Evolutionary conservation across 2,329 filamentous ascomycete genomes (phyloP).

Genomic region (Pseudocercospora crystallina): DNA sequence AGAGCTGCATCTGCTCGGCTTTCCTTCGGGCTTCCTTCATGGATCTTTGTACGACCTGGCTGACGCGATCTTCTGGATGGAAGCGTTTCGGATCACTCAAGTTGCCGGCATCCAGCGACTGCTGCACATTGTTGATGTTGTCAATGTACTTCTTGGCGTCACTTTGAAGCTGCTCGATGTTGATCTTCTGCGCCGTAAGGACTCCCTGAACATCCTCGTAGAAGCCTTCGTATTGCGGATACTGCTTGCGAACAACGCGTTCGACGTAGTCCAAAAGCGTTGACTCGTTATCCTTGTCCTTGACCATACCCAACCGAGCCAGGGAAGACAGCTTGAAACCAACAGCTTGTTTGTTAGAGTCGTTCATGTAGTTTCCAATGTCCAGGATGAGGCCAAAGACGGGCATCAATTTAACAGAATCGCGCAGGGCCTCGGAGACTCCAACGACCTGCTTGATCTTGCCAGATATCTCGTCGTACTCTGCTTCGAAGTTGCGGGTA

Average conservation of each 20-base stretch:
- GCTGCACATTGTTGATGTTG: slow-evolving; percentile 91
- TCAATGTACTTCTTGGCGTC: slow-evolving; percentile 92
- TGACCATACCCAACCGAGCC: slow-evolving; percentile 91
- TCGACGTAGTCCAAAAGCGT: slow-evolving; percentile 95
- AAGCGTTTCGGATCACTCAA: slow-evolving; percentile 96
- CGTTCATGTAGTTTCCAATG: slow-evolving; percentile 99
- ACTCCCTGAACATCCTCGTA: slow-evolving; percentile 80
- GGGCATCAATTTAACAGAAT: slow-evolving; percentile 92
- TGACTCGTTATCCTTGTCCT: slow-evolving; percentile 97
- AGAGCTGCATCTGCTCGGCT: slow-evolving; percentile 91
- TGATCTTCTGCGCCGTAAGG: slow-evolving; percentile 79
- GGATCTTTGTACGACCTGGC: slow-evolving; percentile 81
- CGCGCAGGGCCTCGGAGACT: slow-evolving; percentile 84
- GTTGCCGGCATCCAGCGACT: slow-evolving; percentile 87
- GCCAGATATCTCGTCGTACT: slow-evolving; percentile 86
- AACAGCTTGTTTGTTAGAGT: slow-evolving; percentile 94
- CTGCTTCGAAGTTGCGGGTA: slow-evolving; percentile 77
- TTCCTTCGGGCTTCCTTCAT: slow-evolving; percentile 98
- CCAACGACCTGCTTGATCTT: slow-evolving; percentile 83
- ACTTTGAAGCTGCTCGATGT: slow-evolving; percentile 83
- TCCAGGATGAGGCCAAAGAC: slow-evolving; percentile 93
- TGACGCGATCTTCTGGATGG: slow-evolving; percentile 93
- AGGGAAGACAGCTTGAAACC: slow-evolving; percentile 98
- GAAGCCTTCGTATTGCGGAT: slow-evolving; percentile 92
- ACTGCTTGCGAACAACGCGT: slow-evolving; percentile 92